Conservation (phyloP, 139 green algal species). For the Tetratostichococcus sp. region DNA sequence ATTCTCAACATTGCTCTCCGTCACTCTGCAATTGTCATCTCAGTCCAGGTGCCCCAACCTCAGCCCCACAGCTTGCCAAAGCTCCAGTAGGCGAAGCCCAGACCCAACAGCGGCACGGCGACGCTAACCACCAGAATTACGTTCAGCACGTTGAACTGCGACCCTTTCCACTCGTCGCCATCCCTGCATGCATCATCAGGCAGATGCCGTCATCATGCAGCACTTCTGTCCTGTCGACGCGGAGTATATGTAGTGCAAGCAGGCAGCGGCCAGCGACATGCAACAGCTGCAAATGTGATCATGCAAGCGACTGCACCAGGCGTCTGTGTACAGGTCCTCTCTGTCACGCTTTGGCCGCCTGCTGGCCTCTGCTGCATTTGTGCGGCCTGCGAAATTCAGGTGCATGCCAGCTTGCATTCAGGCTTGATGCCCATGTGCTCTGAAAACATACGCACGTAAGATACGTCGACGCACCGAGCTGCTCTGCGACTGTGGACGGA, state of each 20-base stretch:
- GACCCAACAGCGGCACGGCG: not conserved
- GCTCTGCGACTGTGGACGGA: not conserved
- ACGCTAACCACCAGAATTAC: not conserved
- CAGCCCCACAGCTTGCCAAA: conserved; percentile 1
- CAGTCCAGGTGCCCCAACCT: not conserved
- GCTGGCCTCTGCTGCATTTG: not conserved
- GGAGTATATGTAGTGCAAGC: too few species aligned
- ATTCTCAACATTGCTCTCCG: too few species aligned
- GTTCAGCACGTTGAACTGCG: not conserved
- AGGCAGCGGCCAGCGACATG: not conserved
- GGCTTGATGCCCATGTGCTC: too few species aligned
- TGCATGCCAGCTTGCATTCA: too few species aligned
- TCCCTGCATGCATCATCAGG: not conserved
- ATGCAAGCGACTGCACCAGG: too few species aligned
- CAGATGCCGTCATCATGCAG: too few species aligned
- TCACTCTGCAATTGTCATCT: too few species aligned
- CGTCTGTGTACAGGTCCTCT: conserved; percentile 2
- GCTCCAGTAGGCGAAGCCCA: not conserved
- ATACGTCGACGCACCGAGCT: not conserved
- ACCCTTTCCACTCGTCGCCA: not conserved
- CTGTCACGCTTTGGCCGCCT: not conserved
- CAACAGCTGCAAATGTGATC: too few species aligned
- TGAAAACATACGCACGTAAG: too few species aligned
- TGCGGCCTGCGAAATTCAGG: not conserved
- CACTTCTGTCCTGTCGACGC: too few species aligned